A percentile compares a stretch with the other conserved stretches of the same genome.
phyloP scores from a whole-genome alignment of 1,139 yeast species.

The Zygoascus meyerae region DNA sequence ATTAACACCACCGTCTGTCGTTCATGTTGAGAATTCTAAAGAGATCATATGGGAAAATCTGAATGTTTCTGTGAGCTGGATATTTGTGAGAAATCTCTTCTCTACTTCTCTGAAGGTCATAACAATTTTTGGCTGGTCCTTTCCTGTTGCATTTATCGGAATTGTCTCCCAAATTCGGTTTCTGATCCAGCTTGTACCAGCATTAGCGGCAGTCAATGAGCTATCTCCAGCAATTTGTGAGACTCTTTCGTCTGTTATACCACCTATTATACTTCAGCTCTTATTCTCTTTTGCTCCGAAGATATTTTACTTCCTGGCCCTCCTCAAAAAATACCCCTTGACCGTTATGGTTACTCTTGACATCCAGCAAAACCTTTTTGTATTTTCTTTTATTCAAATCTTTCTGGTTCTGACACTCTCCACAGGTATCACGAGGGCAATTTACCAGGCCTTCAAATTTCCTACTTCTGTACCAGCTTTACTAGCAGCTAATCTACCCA shows the following conservation, averaged over 20 bases:
- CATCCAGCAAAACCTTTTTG: slow-evolving; percentile 72
- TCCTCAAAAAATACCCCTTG: slow-evolving; percentile 60
- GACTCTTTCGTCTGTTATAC: slow-evolving; percentile 67
- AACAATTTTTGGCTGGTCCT: slow-evolving; percentile 69
- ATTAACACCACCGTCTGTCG: slow-evolving; percentile 1
- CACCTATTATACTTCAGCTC: slow-evolving; percentile 59
- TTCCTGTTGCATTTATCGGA: slow-evolving; percentile 84
- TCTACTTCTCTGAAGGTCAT: slow-evolving; percentile 52
- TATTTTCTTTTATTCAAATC: slow-evolving; percentile 69
- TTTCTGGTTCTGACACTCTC: slow-evolving; percentile 81
- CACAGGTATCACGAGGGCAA: slow-evolving; percentile 65
- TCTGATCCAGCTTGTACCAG: slow-evolving; percentile 53
- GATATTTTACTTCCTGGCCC: slow-evolving; percentile 62
- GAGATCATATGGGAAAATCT: slow-evolving; percentile 31
- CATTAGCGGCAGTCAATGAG: slow-evolving; percentile 57
- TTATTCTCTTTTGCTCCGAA: slow-evolving; percentile 71
- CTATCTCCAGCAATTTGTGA: slow-evolving; percentile 57
- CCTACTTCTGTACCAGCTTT: slow-evolving; percentile 69
- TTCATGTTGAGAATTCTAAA: slow-evolving; percentile 25
- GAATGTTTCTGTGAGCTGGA: slow-evolving; percentile 21
- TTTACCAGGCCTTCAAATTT: slow-evolving; percentile 58
- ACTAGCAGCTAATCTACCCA: slow-evolving; percentile 70
- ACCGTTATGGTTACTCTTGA: slow-evolving; percentile 59
- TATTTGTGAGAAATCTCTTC: slow-evolving; percentile 24
- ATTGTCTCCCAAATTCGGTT: slow-evolving; percentile 67